phyloP scores from a whole-genome alignment of 805 yeast genomes.

The Zygosaccharomyces bailii region DNA sequence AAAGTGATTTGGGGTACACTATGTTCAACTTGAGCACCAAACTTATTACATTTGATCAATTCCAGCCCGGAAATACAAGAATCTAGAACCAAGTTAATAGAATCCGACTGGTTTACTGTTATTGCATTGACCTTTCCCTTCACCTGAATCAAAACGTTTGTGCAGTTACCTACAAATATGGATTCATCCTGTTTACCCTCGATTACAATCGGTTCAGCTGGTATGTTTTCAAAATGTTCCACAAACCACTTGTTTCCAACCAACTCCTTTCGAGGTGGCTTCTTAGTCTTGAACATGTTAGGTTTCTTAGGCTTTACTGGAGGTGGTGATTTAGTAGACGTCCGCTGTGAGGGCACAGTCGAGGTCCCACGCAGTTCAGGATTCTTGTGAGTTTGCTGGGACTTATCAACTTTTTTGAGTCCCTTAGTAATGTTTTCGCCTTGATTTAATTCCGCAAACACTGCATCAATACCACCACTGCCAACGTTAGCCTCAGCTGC shows the following conservation, averaged over 20 bases:
- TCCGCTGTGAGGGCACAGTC: slow-evolving; percentile 40
- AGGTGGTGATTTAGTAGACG: slow-evolving; percentile 41
- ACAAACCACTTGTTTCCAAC: slow-evolving; percentile 87
- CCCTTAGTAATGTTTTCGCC: slow-evolving; percentile 84
- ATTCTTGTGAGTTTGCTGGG: slow-evolving; percentile 91
- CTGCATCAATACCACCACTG: slow-evolving; percentile 72
- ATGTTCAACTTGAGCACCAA: slow-evolving; percentile 85
- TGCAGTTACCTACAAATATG: slow-evolving; percentile 81
- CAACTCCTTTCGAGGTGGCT: slow-evolving; percentile 66
- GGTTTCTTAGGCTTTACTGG: slow-evolving; percentile 89
- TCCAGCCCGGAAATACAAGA: slow-evolving; percentile 85
- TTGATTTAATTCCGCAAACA: slow-evolving; percentile 82
- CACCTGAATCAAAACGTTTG: slow-evolving; percentile 68
- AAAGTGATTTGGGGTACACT: slow-evolving; percentile 75
- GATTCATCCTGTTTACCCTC: slow-evolving; percentile 86
- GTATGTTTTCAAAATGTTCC: slow-evolving; percentile 64
- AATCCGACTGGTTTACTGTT: slow-evolving; percentile 67
- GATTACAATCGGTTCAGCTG: slow-evolving; percentile 50
- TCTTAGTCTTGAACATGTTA: slow-evolving; percentile 47
- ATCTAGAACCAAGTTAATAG: slow-evolving; percentile 77
- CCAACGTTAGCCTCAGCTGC: slow-evolving; percentile 26
- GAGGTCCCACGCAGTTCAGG: slow-evolving; percentile 68
- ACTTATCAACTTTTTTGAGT: slow-evolving; percentile 86
- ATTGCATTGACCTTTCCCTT: slow-evolving; percentile 91
- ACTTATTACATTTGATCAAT: slow-evolving; percentile 71